phyloP scores from a whole-genome alignment of 495 filamentous ascomycete species.

The Neurospora terricola region DNA sequence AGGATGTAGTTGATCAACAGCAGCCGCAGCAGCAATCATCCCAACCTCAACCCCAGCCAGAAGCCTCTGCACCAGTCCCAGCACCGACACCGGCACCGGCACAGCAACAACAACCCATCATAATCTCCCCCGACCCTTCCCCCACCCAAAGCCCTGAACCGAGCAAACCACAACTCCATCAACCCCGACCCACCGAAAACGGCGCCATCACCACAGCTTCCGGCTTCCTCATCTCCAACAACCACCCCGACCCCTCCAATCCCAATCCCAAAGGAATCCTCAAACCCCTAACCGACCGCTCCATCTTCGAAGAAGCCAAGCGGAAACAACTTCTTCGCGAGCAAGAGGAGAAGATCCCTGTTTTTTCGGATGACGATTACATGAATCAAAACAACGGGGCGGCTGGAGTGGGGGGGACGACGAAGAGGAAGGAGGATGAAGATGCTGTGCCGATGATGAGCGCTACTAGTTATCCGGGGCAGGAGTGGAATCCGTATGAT shows the following conservation, averaged over 20 bases:
- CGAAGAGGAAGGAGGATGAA: slow-evolving; percentile 27
- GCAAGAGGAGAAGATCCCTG: slow-evolving; percentile 44
- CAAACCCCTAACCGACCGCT: slow-evolving; percentile 2
- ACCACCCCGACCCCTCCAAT: neutral
- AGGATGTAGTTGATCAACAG: neutral
- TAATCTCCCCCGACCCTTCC: neutral
- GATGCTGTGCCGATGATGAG: slow-evolving; percentile 57
- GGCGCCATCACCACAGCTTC: neutral
- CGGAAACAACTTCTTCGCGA: slow-evolving; percentile 16
- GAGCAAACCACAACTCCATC: neutral
- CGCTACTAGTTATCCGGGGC: slow-evolving; percentile 69
- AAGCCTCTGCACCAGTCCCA: neutral
- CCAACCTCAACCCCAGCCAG: neutral
- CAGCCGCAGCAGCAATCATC: neutral
- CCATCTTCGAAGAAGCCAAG: slow-evolving; percentile 25
- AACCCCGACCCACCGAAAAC: slow-evolving; percentile 4
- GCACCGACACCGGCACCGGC: neutral
- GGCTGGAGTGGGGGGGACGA: slow-evolving; percentile 6
- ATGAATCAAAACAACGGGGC: neutral
- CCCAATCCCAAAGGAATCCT: slow-evolving; percentile 13
- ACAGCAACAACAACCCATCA: neutral
- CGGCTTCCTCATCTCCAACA: neutral
- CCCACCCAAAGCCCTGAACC: neutral
- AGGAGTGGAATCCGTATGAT: slow-evolving; percentile 67
- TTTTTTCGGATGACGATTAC: slow-evolving; percentile 17